Conservation (phyloP, 129 eudicot species). For the Deinandra increscens region DNA sequence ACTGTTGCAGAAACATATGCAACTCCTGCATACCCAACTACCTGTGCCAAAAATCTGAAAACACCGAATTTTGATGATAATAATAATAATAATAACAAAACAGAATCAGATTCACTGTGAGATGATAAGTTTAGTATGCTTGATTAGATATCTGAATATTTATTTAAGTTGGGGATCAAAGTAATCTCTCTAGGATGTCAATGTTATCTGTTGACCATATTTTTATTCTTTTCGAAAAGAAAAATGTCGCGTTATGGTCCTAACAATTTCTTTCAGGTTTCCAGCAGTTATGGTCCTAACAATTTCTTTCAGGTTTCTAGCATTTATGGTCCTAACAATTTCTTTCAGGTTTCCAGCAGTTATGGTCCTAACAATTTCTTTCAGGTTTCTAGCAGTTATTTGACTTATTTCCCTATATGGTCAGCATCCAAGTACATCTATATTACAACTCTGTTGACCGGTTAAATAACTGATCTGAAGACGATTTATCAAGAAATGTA, state of each 20-base stretch:
- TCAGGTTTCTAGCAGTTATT: neutral
- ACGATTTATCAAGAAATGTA: constrained; percentile 1
- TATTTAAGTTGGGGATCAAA: neutral
- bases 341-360: neutral
- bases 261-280: constrained; percentile 2
- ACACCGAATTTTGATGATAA: neutral
- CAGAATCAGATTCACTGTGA: neutral
- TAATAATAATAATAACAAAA: neutral
- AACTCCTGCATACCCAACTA: constrained; percentile 55
- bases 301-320: constrained; percentile 1
- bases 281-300: neutral
- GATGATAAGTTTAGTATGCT: neutral
- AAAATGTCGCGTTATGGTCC: neutral
- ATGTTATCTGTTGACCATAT: neutral
- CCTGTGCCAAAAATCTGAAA: constrained; percentile 49
- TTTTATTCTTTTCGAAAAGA: neutral
- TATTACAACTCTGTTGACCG: neutral
- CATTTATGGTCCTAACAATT: neutral
- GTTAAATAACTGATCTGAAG: neutral
- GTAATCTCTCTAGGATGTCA: neutral
- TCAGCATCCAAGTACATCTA: neutral
- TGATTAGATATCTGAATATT: neutral
- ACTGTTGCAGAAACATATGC: constrained; percentile 48
- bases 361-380: neutral
- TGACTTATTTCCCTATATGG: neutral